phyloP scores from a whole-genome alignment of 352 stramenopile species.

The Pythium chondricola region DNA sequence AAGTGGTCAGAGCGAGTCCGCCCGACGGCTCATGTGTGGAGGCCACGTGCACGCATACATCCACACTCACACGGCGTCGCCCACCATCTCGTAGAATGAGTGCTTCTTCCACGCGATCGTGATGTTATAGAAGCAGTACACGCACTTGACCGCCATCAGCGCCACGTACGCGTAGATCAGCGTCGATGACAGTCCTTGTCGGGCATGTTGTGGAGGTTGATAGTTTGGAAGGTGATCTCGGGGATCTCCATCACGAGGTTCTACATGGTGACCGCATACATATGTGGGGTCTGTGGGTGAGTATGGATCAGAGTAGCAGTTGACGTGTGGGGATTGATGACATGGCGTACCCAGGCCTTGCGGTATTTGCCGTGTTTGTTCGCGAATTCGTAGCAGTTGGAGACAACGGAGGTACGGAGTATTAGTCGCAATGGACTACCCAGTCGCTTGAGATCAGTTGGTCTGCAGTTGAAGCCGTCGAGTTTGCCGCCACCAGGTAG shows the following conservation, averaged over 20 bases:
- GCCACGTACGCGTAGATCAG: constrained; percentile 28
- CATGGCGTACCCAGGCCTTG: constrained; percentile 53
- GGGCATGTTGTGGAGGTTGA: constrained; percentile 26
- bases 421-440: too few species aligned
- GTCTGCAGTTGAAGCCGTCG: too few species aligned
- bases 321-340: too few species aligned
- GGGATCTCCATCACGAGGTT: constrained; percentile 7
- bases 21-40: too few species aligned
- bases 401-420: too few species aligned
- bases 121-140: constrained; percentile 28
- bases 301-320: too few species aligned
- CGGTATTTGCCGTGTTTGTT: constrained; percentile 26
- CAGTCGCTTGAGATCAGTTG: too few species aligned
- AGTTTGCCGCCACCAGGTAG: too few species aligned
- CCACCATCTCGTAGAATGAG: constrained; percentile 25
- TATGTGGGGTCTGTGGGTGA: too few species aligned
- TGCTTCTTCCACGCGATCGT: constrained; percentile 27
- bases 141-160: constrained; percentile 32
- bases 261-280: not conserved
- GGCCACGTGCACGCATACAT: not conserved
- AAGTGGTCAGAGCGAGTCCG: too few species aligned
- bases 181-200: constrained; percentile 14
- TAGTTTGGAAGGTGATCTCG: constrained; percentile 23
- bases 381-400: constrained; percentile 19
- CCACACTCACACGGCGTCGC: constrained; percentile 29